These are phyloP conservation scores for Geosmithia flava DNA, from an alignment of 2,329 filamentous ascomycete genomes.

Conservation along the genomic window DNA sequence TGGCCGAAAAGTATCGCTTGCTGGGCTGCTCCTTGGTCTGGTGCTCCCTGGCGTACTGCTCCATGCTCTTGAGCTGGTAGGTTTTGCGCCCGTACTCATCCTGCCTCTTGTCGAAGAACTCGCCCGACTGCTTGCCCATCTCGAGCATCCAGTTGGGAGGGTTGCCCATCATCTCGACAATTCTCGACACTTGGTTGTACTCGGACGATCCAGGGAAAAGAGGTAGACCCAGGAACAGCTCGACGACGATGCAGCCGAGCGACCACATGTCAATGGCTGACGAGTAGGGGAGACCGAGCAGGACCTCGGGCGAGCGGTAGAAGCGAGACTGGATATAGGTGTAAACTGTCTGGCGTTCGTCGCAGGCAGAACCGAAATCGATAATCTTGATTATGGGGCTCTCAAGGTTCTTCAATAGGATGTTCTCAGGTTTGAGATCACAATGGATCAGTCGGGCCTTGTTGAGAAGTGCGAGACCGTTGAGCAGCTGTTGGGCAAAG, in stretches of 20 bases:
- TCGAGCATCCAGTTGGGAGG: constrained; percentile 99
- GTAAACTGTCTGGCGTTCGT: constrained; percentile 96
- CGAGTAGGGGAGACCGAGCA: constrained; percentile 92
- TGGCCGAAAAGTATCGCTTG: constrained; percentile 98
- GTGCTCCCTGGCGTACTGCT: constrained; percentile 92
- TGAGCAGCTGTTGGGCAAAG: constrained; percentile 92
- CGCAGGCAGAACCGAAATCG: constrained; percentile 96
- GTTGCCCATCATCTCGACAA: constrained; percentile 95
- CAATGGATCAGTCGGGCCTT: constrained; percentile 97
- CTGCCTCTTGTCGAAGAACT: constrained; percentile 87
- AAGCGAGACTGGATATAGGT: constrained; percentile 98
- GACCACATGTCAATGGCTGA: constrained; percentile 99
- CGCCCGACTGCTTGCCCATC: constrained; percentile 93
- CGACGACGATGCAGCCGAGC: constrained; percentile 92
- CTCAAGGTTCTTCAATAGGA: constrained; percentile 92
- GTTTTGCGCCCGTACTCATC: constrained; percentile 89
- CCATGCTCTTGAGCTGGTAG: constrained; percentile 92
- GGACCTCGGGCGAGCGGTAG: constrained; percentile 90
- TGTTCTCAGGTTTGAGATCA: constrained; percentile 96
- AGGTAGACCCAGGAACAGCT: constrained; percentile 87
- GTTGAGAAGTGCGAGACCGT: constrained; percentile 81
- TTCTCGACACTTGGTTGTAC: constrained; percentile 95
- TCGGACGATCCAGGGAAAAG: constrained; percentile 95
- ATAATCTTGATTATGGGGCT: constrained; percentile 99
- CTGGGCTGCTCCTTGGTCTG: constrained; percentile 96